Conservation (phyloP, 164 flowering plant genomes). For the Kingdonia uniflora region DNA sequence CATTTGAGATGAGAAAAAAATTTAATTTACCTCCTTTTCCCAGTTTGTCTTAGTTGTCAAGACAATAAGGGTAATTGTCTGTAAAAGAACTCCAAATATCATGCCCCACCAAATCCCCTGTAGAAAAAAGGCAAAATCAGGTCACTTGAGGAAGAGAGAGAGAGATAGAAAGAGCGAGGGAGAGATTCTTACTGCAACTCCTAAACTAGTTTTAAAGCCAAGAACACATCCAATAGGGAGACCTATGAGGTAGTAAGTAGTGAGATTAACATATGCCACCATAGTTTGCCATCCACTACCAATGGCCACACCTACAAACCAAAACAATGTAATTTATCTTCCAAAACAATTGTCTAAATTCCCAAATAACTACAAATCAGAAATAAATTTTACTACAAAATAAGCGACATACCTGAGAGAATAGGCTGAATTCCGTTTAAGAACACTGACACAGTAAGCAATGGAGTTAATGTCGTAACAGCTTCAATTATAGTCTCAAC, state of each 20-base stretch:
- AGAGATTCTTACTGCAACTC: conserved; percentile 40
- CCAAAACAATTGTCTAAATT: not conserved
- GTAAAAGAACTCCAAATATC: conserved; percentile 52
- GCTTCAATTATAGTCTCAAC: conserved; percentile 36
- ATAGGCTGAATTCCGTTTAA: conserved; percentile 71
- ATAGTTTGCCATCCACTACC: conserved; percentile 83
- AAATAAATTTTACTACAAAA: not conserved
- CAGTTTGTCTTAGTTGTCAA: conserved; percentile 62
- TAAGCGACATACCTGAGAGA: conserved; percentile 39
- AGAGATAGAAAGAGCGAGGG: conserved; percentile 6
- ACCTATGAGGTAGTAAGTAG: conserved; percentile 60
- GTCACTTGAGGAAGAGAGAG: too few species aligned
- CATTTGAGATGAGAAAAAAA: not conserved
- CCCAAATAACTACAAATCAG: too few species aligned
- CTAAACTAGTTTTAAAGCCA: conserved; percentile 64
- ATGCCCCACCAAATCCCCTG: conserved; percentile 88
- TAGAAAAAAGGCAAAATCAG: not conserved
- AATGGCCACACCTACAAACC: conserved; percentile 51
- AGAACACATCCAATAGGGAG: conserved; percentile 69
- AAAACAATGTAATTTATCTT: not conserved
- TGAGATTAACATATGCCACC: conserved; percentile 67
- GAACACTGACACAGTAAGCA: conserved; percentile 56
- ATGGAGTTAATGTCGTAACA: conserved; percentile 41
- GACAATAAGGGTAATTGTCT: conserved; percentile 42
- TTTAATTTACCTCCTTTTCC: conserved; percentile 38